A percentile compares a stretch with the other conserved stretches of the same genome.
phyloP scores from a whole-genome alignment of 2,329 filamentous ascomycete species.

The Ambrosiella cleistominuta region DNA sequence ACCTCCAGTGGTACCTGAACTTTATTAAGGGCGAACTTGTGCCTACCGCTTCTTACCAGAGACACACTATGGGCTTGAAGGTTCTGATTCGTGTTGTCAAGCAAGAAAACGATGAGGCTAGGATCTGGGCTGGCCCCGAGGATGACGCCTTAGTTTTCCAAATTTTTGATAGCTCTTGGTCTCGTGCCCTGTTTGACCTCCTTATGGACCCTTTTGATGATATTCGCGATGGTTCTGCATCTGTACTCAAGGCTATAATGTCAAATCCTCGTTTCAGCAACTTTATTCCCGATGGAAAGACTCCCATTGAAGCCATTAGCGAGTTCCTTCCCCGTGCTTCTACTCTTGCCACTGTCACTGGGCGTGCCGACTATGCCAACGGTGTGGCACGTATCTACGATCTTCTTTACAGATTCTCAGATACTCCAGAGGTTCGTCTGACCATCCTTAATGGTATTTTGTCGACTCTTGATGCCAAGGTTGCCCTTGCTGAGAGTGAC shows the following conservation, averaged over 20 bases:
- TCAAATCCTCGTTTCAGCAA: constrained; percentile 21
- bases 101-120: constrained; percentile 43
- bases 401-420: constrained; percentile 44
- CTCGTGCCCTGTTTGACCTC: constrained; percentile 56
- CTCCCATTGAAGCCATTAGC: constrained; percentile 20
- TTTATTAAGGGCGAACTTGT: constrained; percentile 60
- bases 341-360: constrained; percentile 46
- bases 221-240: constrained; percentile 45
- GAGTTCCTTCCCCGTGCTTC: constrained; percentile 37
- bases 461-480: constrained; percentile 43
- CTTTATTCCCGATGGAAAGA: constrained; percentile 7
- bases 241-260: constrained; percentile 32
- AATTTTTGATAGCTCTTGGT: constrained; percentile 31
- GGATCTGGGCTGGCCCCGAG: constrained; percentile 23
- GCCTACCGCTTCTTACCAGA: constrained; percentile 73
- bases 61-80: constrained; percentile 67
- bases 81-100: constrained; percentile 49
- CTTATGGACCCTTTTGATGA: constrained; percentile 87
- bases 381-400: constrained; percentile 66
- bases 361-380: constrained; percentile 81
- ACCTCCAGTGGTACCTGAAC: constrained; percentile 55
- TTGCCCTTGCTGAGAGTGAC: constrained; percentile 44
- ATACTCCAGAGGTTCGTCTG: constrained; percentile 24
- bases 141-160: constrained; percentile 26
- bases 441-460: constrained; percentile 41